These are phyloP conservation scores for Marchantia polymorpha DNA, from an alignment of 225 moss, liverwort and hornwort genomes.

Conservation along the genomic window DNA sequence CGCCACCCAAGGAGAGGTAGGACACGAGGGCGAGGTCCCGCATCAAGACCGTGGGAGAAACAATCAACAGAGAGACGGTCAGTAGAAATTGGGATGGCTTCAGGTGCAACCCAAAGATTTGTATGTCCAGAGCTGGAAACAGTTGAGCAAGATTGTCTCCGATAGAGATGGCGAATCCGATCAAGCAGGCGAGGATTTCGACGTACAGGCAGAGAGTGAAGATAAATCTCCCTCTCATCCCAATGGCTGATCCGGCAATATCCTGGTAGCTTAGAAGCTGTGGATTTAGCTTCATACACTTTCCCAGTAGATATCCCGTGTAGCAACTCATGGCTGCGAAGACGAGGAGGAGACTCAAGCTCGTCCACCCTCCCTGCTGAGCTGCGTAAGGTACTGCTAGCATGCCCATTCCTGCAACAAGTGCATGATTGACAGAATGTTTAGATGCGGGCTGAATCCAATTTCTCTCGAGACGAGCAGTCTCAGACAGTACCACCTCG, in stretches of 20 bases:
- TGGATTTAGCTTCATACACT: constrained; percentile 11
- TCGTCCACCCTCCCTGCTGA: constrained; percentile 37
- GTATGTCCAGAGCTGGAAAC: constrained; percentile 1
- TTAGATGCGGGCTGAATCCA: not conserved
- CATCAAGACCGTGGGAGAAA: constrained; percentile 34
- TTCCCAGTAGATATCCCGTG: constrained; percentile 27
- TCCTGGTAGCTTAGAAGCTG: constrained; percentile 28
- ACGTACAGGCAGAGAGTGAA: constrained; percentile 22
- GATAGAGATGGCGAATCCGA: constrained; percentile 22
- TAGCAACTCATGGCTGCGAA: constrained; percentile 38
- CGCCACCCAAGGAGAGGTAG: constrained; percentile 32
- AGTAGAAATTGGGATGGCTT: constrained; percentile 28
- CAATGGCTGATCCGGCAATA: constrained; percentile 30
- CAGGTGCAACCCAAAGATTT: constrained; percentile 2
- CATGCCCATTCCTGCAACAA: constrained; percentile 34
- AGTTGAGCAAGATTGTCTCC: constrained; percentile 33
- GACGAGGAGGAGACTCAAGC: constrained; percentile 20
- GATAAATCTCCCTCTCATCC: constrained; percentile 16
- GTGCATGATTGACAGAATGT: not conserved
- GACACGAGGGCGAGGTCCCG: constrained; percentile 33
- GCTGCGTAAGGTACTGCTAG: constrained; percentile 30
- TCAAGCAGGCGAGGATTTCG: constrained; percentile 23
- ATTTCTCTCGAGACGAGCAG: not conserved
- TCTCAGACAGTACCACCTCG: too few species aligned
- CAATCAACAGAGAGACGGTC: constrained; percentile 21